Base-by-base conservation (phyloP, 306 rosid genomes). In the Vigna nakashimae region DNA sequence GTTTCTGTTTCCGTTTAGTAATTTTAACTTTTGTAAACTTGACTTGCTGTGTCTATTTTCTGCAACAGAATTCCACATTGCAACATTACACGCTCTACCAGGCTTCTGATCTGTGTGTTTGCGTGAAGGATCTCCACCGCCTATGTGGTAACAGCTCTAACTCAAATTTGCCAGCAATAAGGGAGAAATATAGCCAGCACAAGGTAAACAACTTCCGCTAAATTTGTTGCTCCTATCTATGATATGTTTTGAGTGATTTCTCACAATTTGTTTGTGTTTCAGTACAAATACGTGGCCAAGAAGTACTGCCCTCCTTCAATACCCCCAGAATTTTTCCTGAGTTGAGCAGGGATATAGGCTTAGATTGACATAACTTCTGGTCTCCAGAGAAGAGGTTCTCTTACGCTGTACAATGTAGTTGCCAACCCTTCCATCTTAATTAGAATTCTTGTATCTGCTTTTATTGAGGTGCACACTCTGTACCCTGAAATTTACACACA, bases 221-320 rank as follows among this genome's bases (percentile, higher is more conserved):
- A 45, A 26, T 60, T 57, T 49, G 28, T 57, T 76, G 43, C 16
- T 76, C 46, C 43, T 22, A 8, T 51, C 15, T 71, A 3, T 26
- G 26, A 28, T 59, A 46, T 52, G 42, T 53, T 30, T 62, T 51
- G 59, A 6, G 62, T 42, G 26, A 6, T 50, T 30, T 26, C 28
- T 40, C 64, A 15, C 26, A 43, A 38, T 65, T 78, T 30, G 34
- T 79, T 53, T 69, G 48, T 84, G 80, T 52, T 78, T 52, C 94
- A 96, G 99, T 96, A 92, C 84, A 96, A 96, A 76, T 88, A 90
- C 40, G 99, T 88, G 73, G 97, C 99, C 8, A 90, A 86, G 84
- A 91, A 91, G 87, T 77, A 79, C 79, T 87, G 89, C 76, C 97
- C 97, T 57, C 77, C 94, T 1, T 79, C 87, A 40, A 84, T 95